Percentiles rank a stretch among this genome's conserved stretches.
Evolutionary conservation across 1,284 basidiomycete species (phyloP).

Genomic region (Albatrellus sp.): DNA sequence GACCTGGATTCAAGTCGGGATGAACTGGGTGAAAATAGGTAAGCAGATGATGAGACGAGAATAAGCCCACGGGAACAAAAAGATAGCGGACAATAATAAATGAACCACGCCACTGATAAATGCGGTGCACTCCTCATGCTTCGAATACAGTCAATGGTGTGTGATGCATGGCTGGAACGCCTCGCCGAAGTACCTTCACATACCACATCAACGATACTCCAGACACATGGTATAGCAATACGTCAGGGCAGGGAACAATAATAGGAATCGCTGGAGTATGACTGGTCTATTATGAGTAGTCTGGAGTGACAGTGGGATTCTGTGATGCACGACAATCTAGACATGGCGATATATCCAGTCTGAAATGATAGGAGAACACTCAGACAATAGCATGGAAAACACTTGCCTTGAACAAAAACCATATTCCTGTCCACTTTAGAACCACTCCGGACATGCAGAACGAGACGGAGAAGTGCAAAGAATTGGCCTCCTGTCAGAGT

Average conservation of each 20-base stretch:
- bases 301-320: too few species aligned
- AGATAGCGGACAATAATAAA: background rate
- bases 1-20: background rate
- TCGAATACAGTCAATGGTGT: too few species aligned
- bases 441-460: slow-evolving; percentile 48
- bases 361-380: too few species aligned
- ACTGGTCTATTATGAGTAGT: too few species aligned
- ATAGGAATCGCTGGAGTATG: too few species aligned
- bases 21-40: background rate
- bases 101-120: background rate
- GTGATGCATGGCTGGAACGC: too few species aligned
- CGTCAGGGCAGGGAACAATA: too few species aligned
- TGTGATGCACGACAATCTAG: too few species aligned
- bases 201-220: too few species aligned
- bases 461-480: slow-evolving; percentile 56
- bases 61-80: background rate
- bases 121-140: too few species aligned
- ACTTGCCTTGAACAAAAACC: slow-evolving; percentile 61
- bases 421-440: slow-evolving; percentile 45
- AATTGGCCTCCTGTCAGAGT: slow-evolving; percentile 56
- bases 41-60: background rate
- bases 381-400: background rate
- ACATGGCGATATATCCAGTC: background rate
- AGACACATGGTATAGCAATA: too few species aligned
- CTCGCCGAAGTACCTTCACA: too few species aligned